Evolutionary conservation across 2,329 filamentous ascomycete genomes (phyloP).

Genomic region (Fusarium sp.): DNA sequence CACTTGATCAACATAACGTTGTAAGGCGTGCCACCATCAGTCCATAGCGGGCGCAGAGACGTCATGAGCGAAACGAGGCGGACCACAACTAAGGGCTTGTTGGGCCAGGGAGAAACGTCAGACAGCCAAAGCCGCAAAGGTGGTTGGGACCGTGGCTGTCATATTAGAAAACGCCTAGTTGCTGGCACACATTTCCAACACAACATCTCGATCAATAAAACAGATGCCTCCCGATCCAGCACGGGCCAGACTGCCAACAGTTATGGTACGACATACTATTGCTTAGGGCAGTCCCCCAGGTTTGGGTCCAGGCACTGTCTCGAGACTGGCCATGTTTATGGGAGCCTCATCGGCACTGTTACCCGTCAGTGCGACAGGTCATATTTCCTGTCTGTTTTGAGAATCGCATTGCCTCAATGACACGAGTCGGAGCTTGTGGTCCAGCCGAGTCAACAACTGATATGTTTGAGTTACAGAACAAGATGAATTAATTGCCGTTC

Average conservation of each 20-base stretch:
- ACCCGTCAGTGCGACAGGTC: background rate
- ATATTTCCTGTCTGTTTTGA: background rate
- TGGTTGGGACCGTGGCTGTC: background rate
- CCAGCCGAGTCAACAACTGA: slow-evolving; percentile 3
- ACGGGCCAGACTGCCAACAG: background rate
- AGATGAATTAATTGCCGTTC: background rate
- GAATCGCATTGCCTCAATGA: background rate
- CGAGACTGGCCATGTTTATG: background rate
- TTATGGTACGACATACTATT: background rate
- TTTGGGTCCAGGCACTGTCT: slow-evolving; percentile 3
- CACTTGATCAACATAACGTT: background rate
- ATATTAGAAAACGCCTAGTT: background rate
- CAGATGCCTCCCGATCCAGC: background rate
- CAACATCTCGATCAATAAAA: slow-evolving; percentile 12
- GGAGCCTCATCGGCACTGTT: slow-evolving; percentile 4
- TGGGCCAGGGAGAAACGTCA: background rate
- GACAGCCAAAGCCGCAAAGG: background rate
- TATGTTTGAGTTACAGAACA: background rate
- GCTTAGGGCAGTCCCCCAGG: background rate
- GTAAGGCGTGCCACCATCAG: background rate
- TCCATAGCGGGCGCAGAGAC: background rate
- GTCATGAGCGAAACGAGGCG: background rate
- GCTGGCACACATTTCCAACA: background rate
- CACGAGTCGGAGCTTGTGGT: slow-evolving; percentile 14
- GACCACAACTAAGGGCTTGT: background rate